Base-by-base conservation (phyloP, 352 stramenopile species). In the Pythium insidiosum region DNA sequence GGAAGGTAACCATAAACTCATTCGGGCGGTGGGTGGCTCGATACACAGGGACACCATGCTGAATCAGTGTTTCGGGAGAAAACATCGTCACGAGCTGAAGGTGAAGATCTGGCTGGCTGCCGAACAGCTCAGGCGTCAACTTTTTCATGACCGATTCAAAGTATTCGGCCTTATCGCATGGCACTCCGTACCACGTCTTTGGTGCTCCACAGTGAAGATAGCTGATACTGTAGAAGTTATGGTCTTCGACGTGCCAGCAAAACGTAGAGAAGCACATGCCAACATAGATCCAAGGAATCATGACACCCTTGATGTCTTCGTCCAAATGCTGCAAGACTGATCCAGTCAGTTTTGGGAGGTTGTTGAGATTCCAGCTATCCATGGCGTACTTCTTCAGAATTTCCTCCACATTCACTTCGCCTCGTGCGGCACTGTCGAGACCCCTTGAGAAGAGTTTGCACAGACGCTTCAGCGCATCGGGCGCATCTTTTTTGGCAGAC, bases 221-320 rank as follows among this genome's bases (percentile, higher is more conserved):
- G 59, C 98, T 99, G 59, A 99, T 99, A 43, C 84, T 98, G 53
- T 98, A 99, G 45, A 99, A 95, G 70, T 99, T 98, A 70, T 99
- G 97, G 62, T 99, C 97, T 65, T 99, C 97, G 25, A 97, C 97
- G 59, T 99, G 97, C 95, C 95, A 99, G 59, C 93, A 98, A 63
- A 99, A 99, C 1, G 96, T 98, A 5, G 91, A 97, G 53, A 99
- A 99, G 23, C 97, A 85, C 75, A 98, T 98, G 18, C 97, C 97
- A 56, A 98, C 94, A 67, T 99, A 99, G 43, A 99, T 77, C 97
- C 96, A 99, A n/a, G 97, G 97, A 16, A 99, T 84, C 75, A 98
- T 99, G 10, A 99, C 95, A 1, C 97, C 97, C 58, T 98, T 98
- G 45, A 99, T 97, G 35, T 97, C 89, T 54, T 97, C 91, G 37